Evolutionary conservation across 2,329 filamentous ascomycete genomes (phyloP).

Genomic region (Bipolaris oryzae): DNA sequence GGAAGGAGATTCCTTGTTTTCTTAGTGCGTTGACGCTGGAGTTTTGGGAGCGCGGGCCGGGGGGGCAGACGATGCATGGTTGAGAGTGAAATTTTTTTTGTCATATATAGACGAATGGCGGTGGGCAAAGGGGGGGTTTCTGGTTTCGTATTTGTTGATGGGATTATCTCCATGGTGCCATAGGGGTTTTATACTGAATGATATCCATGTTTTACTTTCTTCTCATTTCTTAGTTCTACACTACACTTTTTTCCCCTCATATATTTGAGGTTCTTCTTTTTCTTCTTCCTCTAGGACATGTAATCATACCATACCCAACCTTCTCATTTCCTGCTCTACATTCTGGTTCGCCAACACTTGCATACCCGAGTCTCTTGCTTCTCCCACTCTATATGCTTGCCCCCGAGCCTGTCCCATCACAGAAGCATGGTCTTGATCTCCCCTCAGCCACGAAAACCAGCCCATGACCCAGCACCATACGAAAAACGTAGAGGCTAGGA

Average conservation of each 20-base stretch:
- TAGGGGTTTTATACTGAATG: not conserved
- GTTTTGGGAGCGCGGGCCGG: conserved; percentile 75
- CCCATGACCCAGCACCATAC: conserved; percentile 21
- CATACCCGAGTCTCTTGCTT: conserved; percentile 1
- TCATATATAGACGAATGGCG: too few species aligned
- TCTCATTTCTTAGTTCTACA: not conserved
- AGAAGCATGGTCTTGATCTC: not conserved
- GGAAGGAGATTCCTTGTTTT: conserved; percentile 92
- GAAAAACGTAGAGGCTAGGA: conserved; percentile 15
- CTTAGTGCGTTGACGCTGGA: conserved; percentile 88
- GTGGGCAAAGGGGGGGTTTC: too few species aligned
- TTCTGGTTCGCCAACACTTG: conserved; percentile 5
- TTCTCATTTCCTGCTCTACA: conserved; percentile 33
- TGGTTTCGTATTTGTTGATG: too few species aligned
- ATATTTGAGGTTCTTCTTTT: too few species aligned
- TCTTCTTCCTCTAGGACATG: not conserved
- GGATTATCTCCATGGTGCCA: too few species aligned
- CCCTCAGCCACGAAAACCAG: conserved; percentile 11
- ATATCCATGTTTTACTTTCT: not conserved
- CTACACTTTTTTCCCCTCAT: not conserved
- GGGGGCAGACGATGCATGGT: conserved; percentile 29
- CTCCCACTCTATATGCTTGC: not conserved
- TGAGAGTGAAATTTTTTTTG: not conserved
- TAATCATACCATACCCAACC: conserved; percentile 28
- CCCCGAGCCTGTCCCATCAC: not conserved